phyloP scores from a whole-genome alignment of 2,329 filamentous ascomycete genomes.

The Fusarium nelsonii region DNA sequence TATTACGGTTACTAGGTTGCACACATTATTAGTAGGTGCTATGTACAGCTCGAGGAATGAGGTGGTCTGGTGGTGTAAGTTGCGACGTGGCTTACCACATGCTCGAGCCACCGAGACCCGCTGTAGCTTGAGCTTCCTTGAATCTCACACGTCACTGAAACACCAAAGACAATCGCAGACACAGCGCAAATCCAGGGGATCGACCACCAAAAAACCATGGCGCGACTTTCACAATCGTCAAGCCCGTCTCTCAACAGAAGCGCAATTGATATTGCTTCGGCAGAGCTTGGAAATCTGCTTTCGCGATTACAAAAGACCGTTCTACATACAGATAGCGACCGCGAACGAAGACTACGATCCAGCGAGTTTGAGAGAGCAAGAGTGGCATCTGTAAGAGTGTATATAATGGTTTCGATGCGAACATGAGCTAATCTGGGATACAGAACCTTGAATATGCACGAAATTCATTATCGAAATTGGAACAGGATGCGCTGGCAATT shows the following conservation, averaged over 20 bases:
- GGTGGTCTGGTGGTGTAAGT: conserved; percentile 6
- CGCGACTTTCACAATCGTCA: conserved; percentile 43
- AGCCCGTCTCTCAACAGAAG: conserved; percentile 28
- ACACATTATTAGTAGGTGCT: background rate
- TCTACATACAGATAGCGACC: conserved; percentile 70
- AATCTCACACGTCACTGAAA: conserved; percentile 50
- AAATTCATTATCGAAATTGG: conserved; percentile 74
- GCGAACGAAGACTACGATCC: conserved; percentile 67
- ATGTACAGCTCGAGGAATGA: background rate
- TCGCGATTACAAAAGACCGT: conserved; percentile 74
- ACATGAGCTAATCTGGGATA: conserved; percentile 11
- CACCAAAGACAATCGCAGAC: conserved; percentile 26
- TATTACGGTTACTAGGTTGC: background rate
- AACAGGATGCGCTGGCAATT: conserved; percentile 73
- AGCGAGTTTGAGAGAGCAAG: conserved; percentile 73
- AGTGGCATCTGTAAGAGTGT: conserved; percentile 55
- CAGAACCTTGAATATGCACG: conserved; percentile 81
- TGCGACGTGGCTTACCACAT: conserved; percentile 45
- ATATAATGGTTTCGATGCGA: background rate
- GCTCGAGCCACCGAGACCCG: conserved; percentile 47
- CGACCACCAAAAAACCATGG: conserved; percentile 44
- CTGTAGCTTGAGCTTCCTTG: conserved; percentile 30
- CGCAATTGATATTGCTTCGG: conserved; percentile 49
- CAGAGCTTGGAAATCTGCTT: conserved; percentile 74
- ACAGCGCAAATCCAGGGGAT: conserved; percentile 12